Evolutionary conservation across 73 alveolate genomes (phyloP).

Genomic region (Paramecium caudatum): DNA sequence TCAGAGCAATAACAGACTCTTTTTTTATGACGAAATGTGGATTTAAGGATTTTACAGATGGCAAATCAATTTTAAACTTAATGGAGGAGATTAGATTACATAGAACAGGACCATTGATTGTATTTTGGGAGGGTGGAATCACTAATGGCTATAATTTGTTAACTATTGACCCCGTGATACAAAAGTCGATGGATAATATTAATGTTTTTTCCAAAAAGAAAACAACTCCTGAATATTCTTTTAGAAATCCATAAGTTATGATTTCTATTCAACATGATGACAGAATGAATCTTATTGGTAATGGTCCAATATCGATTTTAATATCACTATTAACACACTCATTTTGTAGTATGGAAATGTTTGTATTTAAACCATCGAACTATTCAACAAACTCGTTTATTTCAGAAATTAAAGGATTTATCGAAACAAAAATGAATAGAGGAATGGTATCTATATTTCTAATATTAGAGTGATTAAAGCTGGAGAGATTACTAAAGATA

Average conservation of each 20-base stretch:
- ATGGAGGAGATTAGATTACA: background rate
- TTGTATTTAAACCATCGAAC: background rate
- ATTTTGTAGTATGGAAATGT: conserved; percentile 31
- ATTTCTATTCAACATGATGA: background rate
- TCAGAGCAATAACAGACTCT: conserved; percentile 1
- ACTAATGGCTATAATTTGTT: conserved; percentile 37
- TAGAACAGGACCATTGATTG: conserved; percentile 19
- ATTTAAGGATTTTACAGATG: conserved; percentile 33
- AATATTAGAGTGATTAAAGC: background rate
- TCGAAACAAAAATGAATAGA: background rate
- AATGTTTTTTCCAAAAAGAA: background rate
- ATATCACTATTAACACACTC: background rate
- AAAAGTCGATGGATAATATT: background rate
- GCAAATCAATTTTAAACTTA: background rate
- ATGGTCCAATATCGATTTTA: background rate
- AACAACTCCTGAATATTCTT: background rate
- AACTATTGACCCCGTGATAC: background rate
- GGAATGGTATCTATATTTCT: background rate
- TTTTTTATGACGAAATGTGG: background rate
- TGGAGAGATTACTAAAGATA: background rate
- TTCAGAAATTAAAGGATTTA: background rate
- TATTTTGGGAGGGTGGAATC: conserved; percentile 55
- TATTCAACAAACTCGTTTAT: background rate
- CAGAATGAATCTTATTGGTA: conserved; percentile 14
- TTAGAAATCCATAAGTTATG: background rate